Conservation (phyloP, 495 filamentous ascomycete genomes). For the Rostrohypoxylon terebratum region DNA sequence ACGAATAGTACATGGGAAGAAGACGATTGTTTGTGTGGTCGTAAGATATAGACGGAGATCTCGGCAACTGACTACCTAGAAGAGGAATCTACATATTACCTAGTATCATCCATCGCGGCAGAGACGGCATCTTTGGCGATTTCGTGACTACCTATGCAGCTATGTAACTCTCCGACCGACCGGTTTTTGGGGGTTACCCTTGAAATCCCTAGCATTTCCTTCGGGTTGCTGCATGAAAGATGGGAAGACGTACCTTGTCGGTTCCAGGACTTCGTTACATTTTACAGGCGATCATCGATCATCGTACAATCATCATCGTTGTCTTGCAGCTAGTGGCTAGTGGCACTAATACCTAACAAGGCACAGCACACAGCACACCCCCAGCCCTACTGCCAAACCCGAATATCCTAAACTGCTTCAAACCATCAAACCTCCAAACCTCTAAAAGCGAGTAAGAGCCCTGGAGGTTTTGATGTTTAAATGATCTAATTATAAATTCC, state of each 20-base stretch:
- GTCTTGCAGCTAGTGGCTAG: constrained; percentile 14
- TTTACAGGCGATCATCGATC: constrained; percentile 36
- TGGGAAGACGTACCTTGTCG: constrained; percentile 20
- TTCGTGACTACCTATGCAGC: too few relatives aligned
- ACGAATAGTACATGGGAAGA: constrained; percentile 10
- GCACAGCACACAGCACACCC: constrained; percentile 39
- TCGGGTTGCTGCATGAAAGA: constrained; percentile 26
- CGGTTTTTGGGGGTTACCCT: not conserved
- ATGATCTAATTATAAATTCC: not conserved
- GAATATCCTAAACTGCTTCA: constrained; percentile 4
- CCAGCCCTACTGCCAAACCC: not conserved
- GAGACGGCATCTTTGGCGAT: constrained; percentile 23
- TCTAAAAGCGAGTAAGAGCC: too few relatives aligned
- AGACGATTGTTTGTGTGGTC: not conserved
- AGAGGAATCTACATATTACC: too few relatives aligned
- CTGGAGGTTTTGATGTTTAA: not conserved
- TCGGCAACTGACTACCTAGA: constrained; percentile 21
- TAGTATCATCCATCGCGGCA: constrained; percentile 19
- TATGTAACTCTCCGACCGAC: constrained; percentile 11
- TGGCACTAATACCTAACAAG: not conserved
- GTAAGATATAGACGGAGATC: constrained; percentile 17
- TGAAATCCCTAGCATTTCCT: not conserved
- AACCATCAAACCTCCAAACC: not conserved
- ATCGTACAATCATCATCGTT: constrained; percentile 31
- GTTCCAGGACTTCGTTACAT: constrained; percentile 18